Conservation (phyloP, 2,329 filamentous ascomycete genomes). For the Fusarium sp. region DNA sequence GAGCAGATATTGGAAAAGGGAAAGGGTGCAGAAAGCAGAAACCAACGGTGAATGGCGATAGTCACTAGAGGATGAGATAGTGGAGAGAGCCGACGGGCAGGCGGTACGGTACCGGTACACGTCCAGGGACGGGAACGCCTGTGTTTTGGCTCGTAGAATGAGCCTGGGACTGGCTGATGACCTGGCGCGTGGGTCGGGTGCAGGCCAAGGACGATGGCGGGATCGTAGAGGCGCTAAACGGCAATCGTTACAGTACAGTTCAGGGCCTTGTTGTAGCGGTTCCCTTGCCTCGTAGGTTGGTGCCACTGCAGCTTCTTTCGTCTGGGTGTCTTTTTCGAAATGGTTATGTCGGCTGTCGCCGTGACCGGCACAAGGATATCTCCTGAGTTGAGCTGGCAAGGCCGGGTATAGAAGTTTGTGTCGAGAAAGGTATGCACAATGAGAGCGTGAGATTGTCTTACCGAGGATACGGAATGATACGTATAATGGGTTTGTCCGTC, state of each 20-base stretch:
- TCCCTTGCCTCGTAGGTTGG: conserved; percentile 3
- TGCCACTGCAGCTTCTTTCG: conserved; percentile 11
- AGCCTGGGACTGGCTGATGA: conserved; percentile 36
- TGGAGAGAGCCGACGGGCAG: conserved; percentile 34
- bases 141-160: conserved; percentile 31
- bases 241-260: conserved; percentile 43
- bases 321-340: conserved; percentile 2
- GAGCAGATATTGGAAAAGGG: conserved; percentile 24
- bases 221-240: conserved; percentile 47
- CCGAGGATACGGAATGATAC: conserved; percentile 1
- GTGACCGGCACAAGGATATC: conserved; percentile 24
- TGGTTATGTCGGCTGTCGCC: conserved; percentile 23
- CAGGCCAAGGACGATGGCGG: conserved; percentile 44
- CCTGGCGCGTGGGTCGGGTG: conserved; percentile 38
- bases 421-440: background rate
- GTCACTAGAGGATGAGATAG: conserved; percentile 31
- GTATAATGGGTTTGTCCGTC: conserved; percentile 28
- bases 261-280: conserved; percentile 26
- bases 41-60: conserved; percentile 38
- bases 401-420: conserved; percentile 5
- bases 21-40: conserved; percentile 38
- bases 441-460: conserved; percentile 32
- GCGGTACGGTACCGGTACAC: conserved; percentile 32
- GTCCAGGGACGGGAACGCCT: conserved; percentile 39
- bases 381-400: conserved; percentile 20